A percentile compares a stretch with the other conserved stretches of the same genome.
Conservation (phyloP, 2,329 filamentous ascomycete genomes). For the Talaromyces marneffei region DNA sequence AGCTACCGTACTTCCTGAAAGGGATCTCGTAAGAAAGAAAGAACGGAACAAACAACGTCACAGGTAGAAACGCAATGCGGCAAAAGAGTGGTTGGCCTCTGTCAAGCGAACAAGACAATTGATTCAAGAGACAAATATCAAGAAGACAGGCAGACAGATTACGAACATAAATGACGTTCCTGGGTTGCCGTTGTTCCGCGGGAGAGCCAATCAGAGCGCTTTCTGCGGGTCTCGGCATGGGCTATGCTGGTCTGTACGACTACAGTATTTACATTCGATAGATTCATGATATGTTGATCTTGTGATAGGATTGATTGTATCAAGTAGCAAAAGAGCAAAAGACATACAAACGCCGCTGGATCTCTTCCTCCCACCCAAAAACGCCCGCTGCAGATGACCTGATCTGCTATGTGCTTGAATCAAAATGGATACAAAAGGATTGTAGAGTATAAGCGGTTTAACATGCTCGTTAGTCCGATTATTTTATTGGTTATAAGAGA, state of each 20-base stretch:
- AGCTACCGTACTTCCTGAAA: not conserved
- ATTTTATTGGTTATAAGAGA: not conserved
- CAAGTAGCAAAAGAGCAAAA: not conserved
- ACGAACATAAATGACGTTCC: slow-evolving; percentile 9
- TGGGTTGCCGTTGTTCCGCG: slow-evolving; percentile 3
- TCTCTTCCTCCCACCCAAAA: not conserved
- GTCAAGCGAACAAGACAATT: not conserved
- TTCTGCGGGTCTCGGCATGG: not conserved
- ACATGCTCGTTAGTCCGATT: not conserved
- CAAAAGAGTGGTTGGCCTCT: too few relatives aligned
- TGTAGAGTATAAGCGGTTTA: not conserved
- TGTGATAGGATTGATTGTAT: not conserved
- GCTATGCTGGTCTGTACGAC: not conserved
- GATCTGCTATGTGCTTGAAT: slow-evolving; percentile 6
- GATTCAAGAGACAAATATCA: not conserved
- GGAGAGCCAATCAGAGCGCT: slow-evolving; percentile 2
- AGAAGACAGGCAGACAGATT: slow-evolving; percentile 10
- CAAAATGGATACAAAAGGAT: not conserved
- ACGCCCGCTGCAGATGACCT: slow-evolving; percentile 10
- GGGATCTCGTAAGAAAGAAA: not conserved
- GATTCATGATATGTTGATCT: not conserved
- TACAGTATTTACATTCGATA: not conserved
- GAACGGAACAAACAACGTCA: not conserved
- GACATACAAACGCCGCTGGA: not conserved
- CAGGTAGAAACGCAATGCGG: too few relatives aligned